A percentile compares a stretch with the other conserved stretches of the same genome.
phyloP scores from a whole-genome alignment of 768 basidiomycete genomes.

The Tulasnella sp. region DNA sequence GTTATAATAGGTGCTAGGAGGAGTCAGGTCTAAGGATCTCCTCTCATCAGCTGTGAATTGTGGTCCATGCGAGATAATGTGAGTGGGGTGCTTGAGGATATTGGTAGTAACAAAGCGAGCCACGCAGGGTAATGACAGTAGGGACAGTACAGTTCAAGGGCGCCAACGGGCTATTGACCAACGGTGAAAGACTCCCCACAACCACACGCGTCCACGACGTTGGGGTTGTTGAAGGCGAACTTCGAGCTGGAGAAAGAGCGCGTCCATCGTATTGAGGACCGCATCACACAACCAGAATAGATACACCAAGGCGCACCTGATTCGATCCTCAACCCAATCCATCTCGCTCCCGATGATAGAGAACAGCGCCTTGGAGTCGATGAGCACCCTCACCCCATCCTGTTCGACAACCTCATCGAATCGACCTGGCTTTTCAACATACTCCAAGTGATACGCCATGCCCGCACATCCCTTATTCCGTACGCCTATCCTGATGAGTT shows the following conservation, averaged over 20 bases:
- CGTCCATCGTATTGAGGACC: not conserved
- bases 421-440: constrained; percentile 77
- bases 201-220: constrained; percentile 89
- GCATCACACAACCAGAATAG: not conserved
- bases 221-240: constrained; percentile 81
- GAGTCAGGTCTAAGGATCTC: too few relatives aligned
- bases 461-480: constrained; percentile 97
- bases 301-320: constrained; percentile 49
- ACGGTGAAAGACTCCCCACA: constrained; percentile 80
- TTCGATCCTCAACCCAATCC: constrained; percentile 91
- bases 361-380: constrained; percentile 94
- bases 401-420: constrained; percentile 97
- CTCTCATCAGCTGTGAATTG: too few relatives aligned
- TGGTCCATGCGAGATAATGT: too few relatives aligned
- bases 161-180: not conserved
- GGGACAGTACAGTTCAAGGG: too few relatives aligned
- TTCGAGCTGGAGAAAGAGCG: constrained; percentile 42
- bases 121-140: not conserved
- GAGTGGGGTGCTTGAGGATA: too few relatives aligned
- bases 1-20: too few relatives aligned
- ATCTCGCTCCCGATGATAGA: constrained; percentile 98
- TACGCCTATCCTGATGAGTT: constrained; percentile 88
- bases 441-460: constrained; percentile 74
- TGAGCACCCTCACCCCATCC: constrained; percentile 85
- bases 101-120: not conserved